Conservation (phyloP, 2,329 filamentous ascomycete genomes). For the Hypoxylon sp. region DNA sequence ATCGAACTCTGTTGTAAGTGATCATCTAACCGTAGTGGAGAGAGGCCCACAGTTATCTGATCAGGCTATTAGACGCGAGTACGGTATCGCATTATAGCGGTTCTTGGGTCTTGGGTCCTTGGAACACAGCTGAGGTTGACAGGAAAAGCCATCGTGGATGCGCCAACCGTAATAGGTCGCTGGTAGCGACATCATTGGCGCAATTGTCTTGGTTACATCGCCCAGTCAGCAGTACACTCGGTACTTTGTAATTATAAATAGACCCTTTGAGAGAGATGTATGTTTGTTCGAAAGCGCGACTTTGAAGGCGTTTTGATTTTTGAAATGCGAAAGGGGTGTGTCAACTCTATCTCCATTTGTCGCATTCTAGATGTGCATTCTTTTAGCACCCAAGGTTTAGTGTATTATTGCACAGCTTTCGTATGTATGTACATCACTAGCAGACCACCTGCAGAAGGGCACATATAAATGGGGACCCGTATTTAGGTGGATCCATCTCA, state of each 20-base stretch:
- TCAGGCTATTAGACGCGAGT: conserved; percentile 18
- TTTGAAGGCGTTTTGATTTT: not conserved
- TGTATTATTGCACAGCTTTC: not conserved
- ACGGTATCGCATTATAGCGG: conserved; percentile 5
- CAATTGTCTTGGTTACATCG: conserved; percentile 36
- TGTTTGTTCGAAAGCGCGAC: not conserved
- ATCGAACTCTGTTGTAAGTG: conserved; percentile 28
- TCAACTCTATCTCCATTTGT: not conserved
- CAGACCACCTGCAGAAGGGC: not conserved
- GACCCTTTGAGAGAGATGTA: conserved; percentile 9
- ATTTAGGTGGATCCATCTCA: conserved; percentile 26
- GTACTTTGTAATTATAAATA: conserved; percentile 43
- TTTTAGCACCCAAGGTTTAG: not conserved
- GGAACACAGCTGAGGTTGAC: conserved; percentile 34
- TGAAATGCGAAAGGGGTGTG: not conserved
- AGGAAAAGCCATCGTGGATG: conserved; percentile 6
- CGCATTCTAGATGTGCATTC: not conserved
- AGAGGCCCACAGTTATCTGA: conserved; percentile 21
- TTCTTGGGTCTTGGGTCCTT: not conserved
- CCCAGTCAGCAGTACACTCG: conserved; percentile 21
- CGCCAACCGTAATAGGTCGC: conserved; percentile 25
- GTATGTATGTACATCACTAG: too few relatives aligned
- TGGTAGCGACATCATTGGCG: conserved; percentile 39
- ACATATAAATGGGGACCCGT: conserved; percentile 24
- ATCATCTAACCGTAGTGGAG: conserved; percentile 27